These are phyloP conservation scores for Exophiala phaeomuriformis DNA, from an alignment of 2,329 filamentous ascomycete genomes.

Conservation along the genomic window DNA sequence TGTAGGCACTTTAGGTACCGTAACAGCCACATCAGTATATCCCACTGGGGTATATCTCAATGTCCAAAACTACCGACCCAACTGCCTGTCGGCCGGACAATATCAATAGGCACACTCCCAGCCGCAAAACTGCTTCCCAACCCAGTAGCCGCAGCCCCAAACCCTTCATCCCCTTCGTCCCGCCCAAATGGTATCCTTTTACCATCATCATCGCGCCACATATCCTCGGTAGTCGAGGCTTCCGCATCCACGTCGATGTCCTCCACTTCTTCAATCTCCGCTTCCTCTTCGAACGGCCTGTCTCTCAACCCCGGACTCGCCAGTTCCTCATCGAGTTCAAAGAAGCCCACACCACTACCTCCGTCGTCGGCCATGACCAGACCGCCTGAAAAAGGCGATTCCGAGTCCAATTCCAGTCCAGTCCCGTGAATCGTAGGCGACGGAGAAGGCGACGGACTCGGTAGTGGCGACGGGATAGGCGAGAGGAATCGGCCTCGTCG, in stretches of 20 bases:
- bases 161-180: too few relatives aligned
- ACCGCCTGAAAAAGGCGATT: conserved; percentile 14
- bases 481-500: conserved; percentile 9
- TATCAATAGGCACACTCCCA: conserved; percentile 26
- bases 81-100: conserved; percentile 19
- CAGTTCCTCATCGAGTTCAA: conserved; percentile 27
- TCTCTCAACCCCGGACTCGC: conserved; percentile 19
- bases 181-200: too few relatives aligned
- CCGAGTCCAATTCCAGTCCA: not conserved
- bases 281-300: conserved; percentile 3
- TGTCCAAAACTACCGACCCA: conserved; percentile 26
- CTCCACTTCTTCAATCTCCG: conserved; percentile 3
- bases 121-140: conserved; percentile 3
- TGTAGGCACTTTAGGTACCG: too few relatives aligned
- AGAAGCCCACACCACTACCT: conserved; percentile 24
- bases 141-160: not conserved
- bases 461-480: conserved; percentile 17
- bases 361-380: conserved; percentile 12
- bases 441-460: conserved; percentile 13
- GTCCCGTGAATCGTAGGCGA: conserved; percentile 17
- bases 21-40: too few relatives aligned
- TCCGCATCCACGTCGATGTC: not conserved
- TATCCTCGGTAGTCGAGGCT: not conserved
- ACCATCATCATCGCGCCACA: too few relatives aligned
- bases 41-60: too few relatives aligned